Base-by-base conservation (phyloP, 2,329 filamentous ascomycete genomes). In the Phialophora verrucosa region DNA sequence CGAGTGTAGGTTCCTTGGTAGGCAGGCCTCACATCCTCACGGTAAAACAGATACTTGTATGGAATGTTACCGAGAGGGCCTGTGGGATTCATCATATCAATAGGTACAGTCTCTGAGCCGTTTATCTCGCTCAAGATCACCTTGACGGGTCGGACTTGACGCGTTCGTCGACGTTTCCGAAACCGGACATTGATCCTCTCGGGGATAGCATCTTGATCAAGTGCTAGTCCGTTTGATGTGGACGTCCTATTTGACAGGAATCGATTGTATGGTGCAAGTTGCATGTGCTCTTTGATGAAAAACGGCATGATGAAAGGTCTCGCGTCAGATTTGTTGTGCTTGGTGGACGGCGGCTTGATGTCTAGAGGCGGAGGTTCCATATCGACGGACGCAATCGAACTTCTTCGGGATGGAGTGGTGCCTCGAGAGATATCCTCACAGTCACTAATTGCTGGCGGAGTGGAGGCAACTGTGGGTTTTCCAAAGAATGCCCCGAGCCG, bases 241-340 rank as follows among this genome's bases (percentile, higher is more conserved):
- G 61, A 60, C 4, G 38, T 29, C 20, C 32, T 50, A 4, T 57
- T 64, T 12, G 56, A 53, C 42, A 56, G 61, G 54, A 71, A 73
- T 25, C 71, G 70, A 63, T 73, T 73, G 50, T 83, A 79, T 0
- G 84, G 83, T 0, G 93, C 92, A 61, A 97, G 72, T n/a, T 79
- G 85, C 1, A 92, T 90, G 73, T 92, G 85, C 2, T 88, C 83
- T 65, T 92, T 90, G 54, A 95, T 75, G 69, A 90, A 93, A 76
- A 97, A 98, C 0, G 91, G 88, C 35, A 92, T 85, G 74, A 98
- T 98, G 42, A 84, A 81, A 71, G 87, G 88, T 20, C 90, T 81
- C 71, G 92, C 93, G 53, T 87, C 83, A 0, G 85, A 71, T 61
- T 74, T 69, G 7, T 70, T 32, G 27, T 75, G 72, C 47, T 72